A percentile compares a stretch with the other conserved stretches of the same genome.
Conservation (phyloP, 2,329 filamentous ascomycete species). For the Sclerotinia nivalis region DNA sequence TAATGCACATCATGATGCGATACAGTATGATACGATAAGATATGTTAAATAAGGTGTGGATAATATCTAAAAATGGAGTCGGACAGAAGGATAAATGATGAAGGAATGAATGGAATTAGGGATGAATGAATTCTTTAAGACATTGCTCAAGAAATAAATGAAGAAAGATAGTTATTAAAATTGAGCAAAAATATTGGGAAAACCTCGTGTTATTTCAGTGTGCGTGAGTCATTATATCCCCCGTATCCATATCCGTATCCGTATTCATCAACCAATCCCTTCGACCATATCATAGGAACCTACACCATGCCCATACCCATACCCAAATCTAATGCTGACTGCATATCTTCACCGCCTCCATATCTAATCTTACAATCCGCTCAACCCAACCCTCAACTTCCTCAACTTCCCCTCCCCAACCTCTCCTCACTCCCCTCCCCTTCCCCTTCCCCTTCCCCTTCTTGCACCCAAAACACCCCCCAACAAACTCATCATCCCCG, state of each 20-base stretch:
- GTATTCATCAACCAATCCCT: background rate
- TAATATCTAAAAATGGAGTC: background rate
- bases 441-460: too few relatives aligned
- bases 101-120: background rate
- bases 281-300: background rate
- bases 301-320: too few relatives aligned
- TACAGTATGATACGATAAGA: background rate
- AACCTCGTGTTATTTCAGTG: too few relatives aligned
- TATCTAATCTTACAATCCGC: background rate
- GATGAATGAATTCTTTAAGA: background rate
- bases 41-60: background rate
- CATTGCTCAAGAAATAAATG: background rate
- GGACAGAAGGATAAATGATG: background rate
- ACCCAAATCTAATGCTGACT: too few relatives aligned
- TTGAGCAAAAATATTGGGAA: background rate
- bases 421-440: background rate
- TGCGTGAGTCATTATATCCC: background rate
- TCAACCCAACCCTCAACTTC: background rate
- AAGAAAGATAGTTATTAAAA: background rate
- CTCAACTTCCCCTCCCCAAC: background rate
- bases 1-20: background rate
- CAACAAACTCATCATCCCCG: slow-evolving; percentile 30
- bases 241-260: background rate
- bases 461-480: background rate
- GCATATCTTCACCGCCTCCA: background rate